Evolutionary conservation across 2,329 filamentous ascomycete species (phyloP).

Genomic region (Xylariaceae sp.): DNA sequence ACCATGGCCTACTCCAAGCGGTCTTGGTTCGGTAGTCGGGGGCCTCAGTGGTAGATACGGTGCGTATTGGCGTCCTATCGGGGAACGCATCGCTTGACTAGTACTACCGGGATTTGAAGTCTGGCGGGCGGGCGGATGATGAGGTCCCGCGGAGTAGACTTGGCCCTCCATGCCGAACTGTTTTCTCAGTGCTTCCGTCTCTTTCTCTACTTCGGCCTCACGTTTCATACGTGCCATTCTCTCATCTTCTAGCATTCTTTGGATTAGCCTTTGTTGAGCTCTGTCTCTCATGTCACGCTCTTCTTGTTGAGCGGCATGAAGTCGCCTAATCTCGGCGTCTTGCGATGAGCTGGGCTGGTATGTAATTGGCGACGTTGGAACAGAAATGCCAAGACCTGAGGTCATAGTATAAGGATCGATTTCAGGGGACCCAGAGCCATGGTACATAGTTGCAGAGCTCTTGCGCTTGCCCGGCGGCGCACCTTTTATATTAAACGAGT

Average conservation of each 20-base stretch:
- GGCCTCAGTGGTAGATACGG: constrained; percentile 41
- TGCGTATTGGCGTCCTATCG: constrained; percentile 27
- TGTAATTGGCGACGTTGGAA: constrained; percentile 33
- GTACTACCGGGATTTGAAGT: constrained; percentile 15
- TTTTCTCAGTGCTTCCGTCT: constrained; percentile 73
- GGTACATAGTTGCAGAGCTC: constrained; percentile 40
- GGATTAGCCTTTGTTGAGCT: constrained; percentile 53
- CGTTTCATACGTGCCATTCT: constrained; percentile 53
- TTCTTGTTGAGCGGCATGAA: constrained; percentile 53
- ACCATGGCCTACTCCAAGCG: constrained; percentile 22
- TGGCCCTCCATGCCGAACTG: constrained; percentile 59
- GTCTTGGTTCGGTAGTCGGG: constrained; percentile 41
- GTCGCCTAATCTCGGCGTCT: constrained; percentile 66
- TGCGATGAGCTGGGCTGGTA: constrained; percentile 27
- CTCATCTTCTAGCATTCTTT: constrained; percentile 62
- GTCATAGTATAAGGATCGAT: constrained; percentile 35
- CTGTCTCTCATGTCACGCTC: constrained; percentile 52
- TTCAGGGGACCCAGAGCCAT: constrained; percentile 24
- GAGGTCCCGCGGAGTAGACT: constrained; percentile 30
- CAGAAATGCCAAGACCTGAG: constrained; percentile 40
- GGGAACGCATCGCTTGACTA: constrained; percentile 14
- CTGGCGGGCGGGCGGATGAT: constrained; percentile 34
- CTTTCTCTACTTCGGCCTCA: constrained; percentile 61
- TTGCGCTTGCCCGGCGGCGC: constrained; percentile 35
- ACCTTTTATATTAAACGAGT: constrained; percentile 71